Evolutionary conservation across 495 filamentous ascomycete genomes (phyloP), one percentile per base, ranked within the genome.

Genomic region (Friedmanniomyces simplex): DNA sequence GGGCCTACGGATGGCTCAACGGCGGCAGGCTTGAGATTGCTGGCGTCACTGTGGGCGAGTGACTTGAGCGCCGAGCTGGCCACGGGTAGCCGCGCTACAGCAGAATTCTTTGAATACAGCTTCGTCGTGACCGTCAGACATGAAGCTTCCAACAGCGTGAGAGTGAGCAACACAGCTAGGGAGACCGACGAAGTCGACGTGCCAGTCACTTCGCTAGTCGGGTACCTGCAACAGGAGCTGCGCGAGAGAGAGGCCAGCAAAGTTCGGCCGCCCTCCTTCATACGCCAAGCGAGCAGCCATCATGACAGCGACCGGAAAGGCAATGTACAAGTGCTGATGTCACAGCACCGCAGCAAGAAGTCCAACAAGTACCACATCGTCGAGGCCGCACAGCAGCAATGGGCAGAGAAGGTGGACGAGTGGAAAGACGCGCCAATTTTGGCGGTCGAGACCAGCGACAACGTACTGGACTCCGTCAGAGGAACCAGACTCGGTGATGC

Each of bases 61-160:
- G 82, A 85, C 57, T 87, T 96, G 65, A 91, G 82, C 54, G 89
- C 94, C n/a, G 93, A 97, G 73, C 78, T 98, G 11, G 88, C 90
- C 20, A 76, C 82, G 2, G 86, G 91, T 60, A 76, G 79, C 32
- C 76, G 83, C n/a, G 20, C 12, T 16, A 14, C 28, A 20, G 28
- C 45, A 11, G 26, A 41, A 22, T 76, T 73, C 0, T 75, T 82
- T 0, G 89, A 96, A 72, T 86, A 95, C 67, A 85, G 80, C 54
- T 97, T 90, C 85, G 82, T 95, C 55, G 77, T 96, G 20, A 83
- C 89, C 58, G 81, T 91, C 59, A 91, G 94, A 66, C 86, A 89
- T 65, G 87, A 88, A 49, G 83, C 80, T 59, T 67, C 76, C 46
- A 64, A 59, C 30, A 70, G 63, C 14, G 52, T 60, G 10, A 8